Base-by-base conservation (phyloP, 2,329 filamentous ascomycete genomes). In the Penicillium sp. region DNA sequence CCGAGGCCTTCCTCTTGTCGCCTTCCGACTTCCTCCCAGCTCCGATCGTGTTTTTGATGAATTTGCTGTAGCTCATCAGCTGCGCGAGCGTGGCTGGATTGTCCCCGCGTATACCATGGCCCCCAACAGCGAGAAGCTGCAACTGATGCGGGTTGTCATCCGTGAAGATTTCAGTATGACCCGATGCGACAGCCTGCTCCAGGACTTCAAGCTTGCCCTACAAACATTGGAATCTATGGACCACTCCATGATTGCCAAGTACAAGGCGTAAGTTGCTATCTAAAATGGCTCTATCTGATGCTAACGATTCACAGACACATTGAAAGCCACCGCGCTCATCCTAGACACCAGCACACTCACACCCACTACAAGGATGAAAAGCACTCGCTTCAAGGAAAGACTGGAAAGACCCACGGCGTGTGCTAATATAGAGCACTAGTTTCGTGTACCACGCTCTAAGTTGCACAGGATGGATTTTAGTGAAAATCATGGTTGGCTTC, bases 41-140 rank as follows among this genome's bases (percentile, higher is more conserved):
- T 70, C 78, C 5, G 75, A 77, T 5, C 80, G 84, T 24, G 74
- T 80, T 48, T 91, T 84, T 65, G 88, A 91, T 66, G 88, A 92
- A 73, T 92, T 92, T 57, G 82, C 88, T 1, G 77, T 92, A 39
- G 92, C 93, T 1, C 92, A 96, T 70, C 88, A 92, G 73, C 83
- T 97, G 24, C 88, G 93, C 48, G 86, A 90, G 60, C 85, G 92
- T 32, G 90, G 90, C 41, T 97, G 93, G 93, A 88, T 97, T 29
- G 90, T 97, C 0, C 93, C 93, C 0, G 93, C 93, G 0, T 97
- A 97, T 77, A 97, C 92, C 38, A 97, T 97, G 93, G 93, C 93
- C 0, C 92, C 92, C 16, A 82, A 96, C 70, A 92, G 90, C 16
- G 80, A 90, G 52, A 79, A 86, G 60, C 81, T 97, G 68, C 95